A percentile compares a stretch with the other conserved stretches of the same genome.
Conservation (phyloP, 805 yeast genomes). For the Metschnikowia similis region DNA sequence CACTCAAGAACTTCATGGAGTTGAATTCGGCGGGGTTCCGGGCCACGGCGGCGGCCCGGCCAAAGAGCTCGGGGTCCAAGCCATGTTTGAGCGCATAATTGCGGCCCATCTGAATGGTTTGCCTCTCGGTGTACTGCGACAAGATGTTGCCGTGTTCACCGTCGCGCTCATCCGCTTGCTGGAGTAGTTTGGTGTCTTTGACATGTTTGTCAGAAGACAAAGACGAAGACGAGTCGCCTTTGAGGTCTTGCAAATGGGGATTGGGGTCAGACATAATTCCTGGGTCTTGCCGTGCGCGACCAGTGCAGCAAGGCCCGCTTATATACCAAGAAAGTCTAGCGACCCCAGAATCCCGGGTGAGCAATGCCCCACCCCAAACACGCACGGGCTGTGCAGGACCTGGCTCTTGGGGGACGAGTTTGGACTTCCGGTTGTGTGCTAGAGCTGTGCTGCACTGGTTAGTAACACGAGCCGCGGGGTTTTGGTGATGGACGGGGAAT, state of each 20-base stretch:
- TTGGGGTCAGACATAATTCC: slow-evolving; percentile 5
- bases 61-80: slow-evolving; percentile 56
- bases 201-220: slow-evolving; percentile 1
- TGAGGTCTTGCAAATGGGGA: slow-evolving; percentile 1
- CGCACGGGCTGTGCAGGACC: background rate
- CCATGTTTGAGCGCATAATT: slow-evolving; percentile 55
- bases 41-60: slow-evolving; percentile 57
- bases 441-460: background rate
- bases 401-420: background rate
- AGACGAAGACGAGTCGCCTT: slow-evolving; percentile 6
- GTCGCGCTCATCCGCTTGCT: slow-evolving; percentile 9
- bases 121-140: slow-evolving; percentile 57
- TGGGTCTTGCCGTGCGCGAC: background rate
- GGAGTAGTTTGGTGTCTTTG: slow-evolving; percentile 6
- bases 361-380: background rate
- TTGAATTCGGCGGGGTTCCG: slow-evolving; percentile 54
- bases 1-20: slow-evolving; percentile 47
- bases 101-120: slow-evolving; percentile 67
- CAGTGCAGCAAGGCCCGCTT: background rate
- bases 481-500: background rate
- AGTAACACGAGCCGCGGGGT: slow-evolving; percentile 3
- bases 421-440: background rate
- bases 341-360: background rate
- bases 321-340: slow-evolving; percentile 1
- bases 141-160: slow-evolving; percentile 19